Percentiles rank a stretch among this genome's conserved stretches.
These are phyloP conservation scores for Trichoderma citrinoviride DNA, from an alignment of 2,329 filamentous ascomycete species.

Conservation along the genomic window DNA sequence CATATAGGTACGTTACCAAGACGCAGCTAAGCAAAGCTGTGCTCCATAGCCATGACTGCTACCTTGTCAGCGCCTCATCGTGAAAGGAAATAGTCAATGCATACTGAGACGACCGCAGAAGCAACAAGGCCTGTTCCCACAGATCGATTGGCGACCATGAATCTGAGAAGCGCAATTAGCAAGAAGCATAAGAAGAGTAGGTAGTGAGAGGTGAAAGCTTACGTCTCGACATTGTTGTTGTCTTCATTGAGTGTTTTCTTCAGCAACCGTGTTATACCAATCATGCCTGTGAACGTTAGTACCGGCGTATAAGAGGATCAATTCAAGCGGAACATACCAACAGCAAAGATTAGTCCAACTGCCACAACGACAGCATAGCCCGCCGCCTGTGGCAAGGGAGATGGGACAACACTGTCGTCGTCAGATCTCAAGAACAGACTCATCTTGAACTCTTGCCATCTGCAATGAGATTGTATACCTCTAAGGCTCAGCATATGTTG, in stretches of 20 bases:
- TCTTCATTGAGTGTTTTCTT: not conserved
- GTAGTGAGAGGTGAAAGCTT: not conserved
- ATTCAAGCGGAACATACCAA: not conserved
- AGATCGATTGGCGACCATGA: constrained; percentile 10
- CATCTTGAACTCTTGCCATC: not conserved
- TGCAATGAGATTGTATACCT: not conserved
- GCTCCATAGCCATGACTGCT: constrained; percentile 11
- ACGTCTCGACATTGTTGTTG: constrained; percentile 10
- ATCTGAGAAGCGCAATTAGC: not conserved
- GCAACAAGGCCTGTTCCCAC: constrained; percentile 8
- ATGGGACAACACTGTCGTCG: not conserved
- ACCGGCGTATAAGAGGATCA: not conserved
- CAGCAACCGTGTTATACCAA: constrained; percentile 4
- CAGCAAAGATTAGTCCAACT: not conserved
- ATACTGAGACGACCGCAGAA: constrained; percentile 11
- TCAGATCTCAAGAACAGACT: not conserved
- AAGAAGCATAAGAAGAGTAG: not conserved
- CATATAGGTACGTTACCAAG: constrained; percentile 1
- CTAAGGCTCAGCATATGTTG: too few relatives aligned
- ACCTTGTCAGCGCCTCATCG: not conserved
- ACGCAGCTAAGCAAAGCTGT: constrained; percentile 9
- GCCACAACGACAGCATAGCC: constrained; percentile 10
- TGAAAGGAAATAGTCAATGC: not conserved
- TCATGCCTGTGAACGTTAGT: not conserved
- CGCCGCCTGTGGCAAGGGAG: not conserved